Percentiles rank a stretch among this genome's conserved stretches.
These are phyloP conservation scores for Gossypium gossypioides DNA, from an alignment of 441 rosid genomes.

Conservation along the genomic window DNA sequence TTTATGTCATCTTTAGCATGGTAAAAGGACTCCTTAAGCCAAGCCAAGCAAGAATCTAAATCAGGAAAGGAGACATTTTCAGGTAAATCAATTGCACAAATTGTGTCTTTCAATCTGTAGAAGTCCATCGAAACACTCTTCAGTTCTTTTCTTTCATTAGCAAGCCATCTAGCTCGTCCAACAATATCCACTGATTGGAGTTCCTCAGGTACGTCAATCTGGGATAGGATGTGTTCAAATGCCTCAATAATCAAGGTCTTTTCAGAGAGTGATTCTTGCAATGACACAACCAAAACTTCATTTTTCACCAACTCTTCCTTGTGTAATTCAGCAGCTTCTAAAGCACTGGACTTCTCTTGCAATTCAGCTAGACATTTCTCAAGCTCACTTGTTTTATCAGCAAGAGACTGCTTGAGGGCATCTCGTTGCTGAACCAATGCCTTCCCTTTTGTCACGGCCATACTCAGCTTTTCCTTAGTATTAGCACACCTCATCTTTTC, in stretches of 20 bases:
- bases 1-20: constrained; percentile 44
- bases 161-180: constrained; percentile 57
- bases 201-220: constrained; percentile 44
- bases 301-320: constrained; percentile 52
- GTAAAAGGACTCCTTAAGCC: constrained; percentile 59
- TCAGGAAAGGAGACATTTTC: constrained; percentile 43
- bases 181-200: constrained; percentile 41
- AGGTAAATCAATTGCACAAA: constrained; percentile 50
- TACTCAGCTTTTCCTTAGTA: constrained; percentile 83
- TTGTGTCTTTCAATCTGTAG: constrained; percentile 45
- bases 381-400: constrained; percentile 60
- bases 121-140: constrained; percentile 37
- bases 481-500: constrained; percentile 68
- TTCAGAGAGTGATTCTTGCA: constrained; percentile 50
- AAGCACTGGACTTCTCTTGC: constrained; percentile 47
- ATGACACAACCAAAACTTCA: constrained; percentile 40
- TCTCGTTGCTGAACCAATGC: constrained; percentile 88
- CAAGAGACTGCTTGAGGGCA: constrained; percentile 64
- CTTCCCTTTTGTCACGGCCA: constrained; percentile 95
- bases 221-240: constrained; percentile 43
- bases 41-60: constrained; percentile 47
- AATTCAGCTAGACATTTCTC: constrained; percentile 58
- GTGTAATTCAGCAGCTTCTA: constrained; percentile 45
- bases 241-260: constrained; percentile 43
- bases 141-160: constrained; percentile 52